phyloP scores from a whole-genome alignment of 106 monocot genomes.

The Dactylorhiza incarnata region DNA sequence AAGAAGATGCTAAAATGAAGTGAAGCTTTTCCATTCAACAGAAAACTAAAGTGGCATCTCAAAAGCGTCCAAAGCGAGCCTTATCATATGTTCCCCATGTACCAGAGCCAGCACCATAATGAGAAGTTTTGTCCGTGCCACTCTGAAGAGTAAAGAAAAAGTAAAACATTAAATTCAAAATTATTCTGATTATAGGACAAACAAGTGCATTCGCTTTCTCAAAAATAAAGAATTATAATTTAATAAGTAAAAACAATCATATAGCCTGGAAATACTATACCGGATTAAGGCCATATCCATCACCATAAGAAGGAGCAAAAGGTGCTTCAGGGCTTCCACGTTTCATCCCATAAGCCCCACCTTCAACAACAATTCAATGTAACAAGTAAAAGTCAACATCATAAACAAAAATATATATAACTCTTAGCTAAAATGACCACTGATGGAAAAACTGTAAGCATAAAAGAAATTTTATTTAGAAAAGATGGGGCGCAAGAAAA shows the following conservation, averaged over 20 bases:
- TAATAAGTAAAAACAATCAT: neutral
- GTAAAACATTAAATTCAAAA: neutral
- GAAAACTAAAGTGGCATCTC: slow-evolving; percentile 10
- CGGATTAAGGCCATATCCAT: slow-evolving; percentile 37
- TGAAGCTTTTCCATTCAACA: neutral
- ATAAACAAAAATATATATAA: neutral
- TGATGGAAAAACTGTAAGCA: neutral
- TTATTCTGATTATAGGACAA: too few relatives aligned
- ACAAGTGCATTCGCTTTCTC: too few relatives aligned
- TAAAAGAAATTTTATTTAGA: neutral
- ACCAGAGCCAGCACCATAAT: slow-evolving; percentile 39
- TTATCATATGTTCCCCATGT: slow-evolving; percentile 58
- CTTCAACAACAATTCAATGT: slow-evolving; percentile 22
- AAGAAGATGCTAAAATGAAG: slow-evolving; percentile 3
- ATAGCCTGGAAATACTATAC: slow-evolving; percentile 11
- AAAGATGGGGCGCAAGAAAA: neutral
- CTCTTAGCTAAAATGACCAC: neutral
- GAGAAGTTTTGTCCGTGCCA: slow-evolving; percentile 33
- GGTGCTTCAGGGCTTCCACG: slow-evolving; percentile 48
- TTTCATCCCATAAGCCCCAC: slow-evolving; percentile 51
- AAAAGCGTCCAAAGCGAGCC: slow-evolving; percentile 33
- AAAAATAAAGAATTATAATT: neutral
- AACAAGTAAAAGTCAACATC: neutral
- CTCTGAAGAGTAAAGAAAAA: slow-evolving; percentile 24
- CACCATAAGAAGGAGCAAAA: slow-evolving; percentile 41